phyloP scores from a whole-genome alignment of 2,329 filamentous ascomycete genomes.

The Fusarium longipes region DNA sequence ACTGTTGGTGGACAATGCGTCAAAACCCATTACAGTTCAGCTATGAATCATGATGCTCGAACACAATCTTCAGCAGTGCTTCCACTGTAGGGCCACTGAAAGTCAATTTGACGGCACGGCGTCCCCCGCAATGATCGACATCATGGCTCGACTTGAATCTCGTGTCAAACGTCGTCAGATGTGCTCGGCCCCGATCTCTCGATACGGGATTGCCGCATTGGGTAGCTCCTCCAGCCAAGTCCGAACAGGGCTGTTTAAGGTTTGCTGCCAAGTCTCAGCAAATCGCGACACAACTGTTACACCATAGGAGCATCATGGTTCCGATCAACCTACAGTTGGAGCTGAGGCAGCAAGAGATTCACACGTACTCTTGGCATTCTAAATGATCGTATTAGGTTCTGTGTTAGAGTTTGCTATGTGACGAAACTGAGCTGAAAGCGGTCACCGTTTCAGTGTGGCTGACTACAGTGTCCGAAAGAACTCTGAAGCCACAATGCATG shows the following conservation, averaged over 20 bases:
- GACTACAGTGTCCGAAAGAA: background rate
- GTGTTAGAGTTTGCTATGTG: background rate
- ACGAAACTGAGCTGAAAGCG: background rate
- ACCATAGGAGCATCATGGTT: background rate
- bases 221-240: background rate
- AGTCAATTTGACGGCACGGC: background rate
- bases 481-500: fast-evolving
- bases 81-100: background rate
- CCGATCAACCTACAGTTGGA: background rate
- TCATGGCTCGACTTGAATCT: background rate
- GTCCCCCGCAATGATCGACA: slow-evolving; percentile 1
- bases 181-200: background rate
- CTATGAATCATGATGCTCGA: slow-evolving; percentile 12
- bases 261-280: background rate
- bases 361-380: background rate
- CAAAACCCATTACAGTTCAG: background rate
- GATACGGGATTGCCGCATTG: background rate
- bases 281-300: background rate
- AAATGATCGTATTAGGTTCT: background rate
- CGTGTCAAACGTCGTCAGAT: background rate
- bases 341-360: background rate
- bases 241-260: background rate
- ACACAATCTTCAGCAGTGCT: background rate
- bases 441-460: background rate
- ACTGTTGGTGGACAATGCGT: background rate